phyloP scores from a whole-genome alignment of 768 basidiomycete species.

The Imleria badia region DNA sequence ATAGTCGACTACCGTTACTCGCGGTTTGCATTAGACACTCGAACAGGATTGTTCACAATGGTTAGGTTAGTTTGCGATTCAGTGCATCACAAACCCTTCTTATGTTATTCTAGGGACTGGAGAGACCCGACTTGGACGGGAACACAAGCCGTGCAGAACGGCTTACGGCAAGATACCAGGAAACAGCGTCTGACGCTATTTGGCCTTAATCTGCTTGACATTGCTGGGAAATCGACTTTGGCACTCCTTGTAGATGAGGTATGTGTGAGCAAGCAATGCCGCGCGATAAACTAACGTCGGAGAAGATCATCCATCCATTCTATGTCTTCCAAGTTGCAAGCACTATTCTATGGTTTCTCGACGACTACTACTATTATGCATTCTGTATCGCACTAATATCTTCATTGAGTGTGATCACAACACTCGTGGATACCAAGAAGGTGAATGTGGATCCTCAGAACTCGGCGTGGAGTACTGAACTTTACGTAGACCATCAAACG shows the following conservation, averaged over 20 bases:
- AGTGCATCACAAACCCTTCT: not conserved
- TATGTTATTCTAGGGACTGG: constrained; percentile 69
- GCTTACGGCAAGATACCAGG: constrained; percentile 53
- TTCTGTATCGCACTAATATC: constrained; percentile 96
- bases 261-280: constrained; percentile 15
- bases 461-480: constrained; percentile 1
- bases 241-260: constrained; percentile 89
- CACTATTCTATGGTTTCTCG: constrained; percentile 89
- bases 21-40: constrained; percentile 83
- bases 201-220: constrained; percentile 84
- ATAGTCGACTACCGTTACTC: constrained; percentile 92
- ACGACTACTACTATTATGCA: constrained; percentile 96
- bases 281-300: constrained; percentile 1
- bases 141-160: constrained; percentile 59
- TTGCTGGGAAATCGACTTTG: constrained; percentile 80
- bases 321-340: constrained; percentile 98
- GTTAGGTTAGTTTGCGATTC: constrained; percentile 53
- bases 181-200: constrained; percentile 74
- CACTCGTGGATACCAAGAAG: constrained; percentile 90
- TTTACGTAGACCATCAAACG: constrained; percentile 73
- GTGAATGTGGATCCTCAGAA: constrained; percentile 38
- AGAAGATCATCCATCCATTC: constrained; percentile 91
- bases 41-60: constrained; percentile 78
- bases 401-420: constrained; percentile 76
- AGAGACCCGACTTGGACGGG: constrained; percentile 74